Evolutionary conservation across 495 filamentous ascomycete species (phyloP).

Genomic region (Aspergillus taichungensis): DNA sequence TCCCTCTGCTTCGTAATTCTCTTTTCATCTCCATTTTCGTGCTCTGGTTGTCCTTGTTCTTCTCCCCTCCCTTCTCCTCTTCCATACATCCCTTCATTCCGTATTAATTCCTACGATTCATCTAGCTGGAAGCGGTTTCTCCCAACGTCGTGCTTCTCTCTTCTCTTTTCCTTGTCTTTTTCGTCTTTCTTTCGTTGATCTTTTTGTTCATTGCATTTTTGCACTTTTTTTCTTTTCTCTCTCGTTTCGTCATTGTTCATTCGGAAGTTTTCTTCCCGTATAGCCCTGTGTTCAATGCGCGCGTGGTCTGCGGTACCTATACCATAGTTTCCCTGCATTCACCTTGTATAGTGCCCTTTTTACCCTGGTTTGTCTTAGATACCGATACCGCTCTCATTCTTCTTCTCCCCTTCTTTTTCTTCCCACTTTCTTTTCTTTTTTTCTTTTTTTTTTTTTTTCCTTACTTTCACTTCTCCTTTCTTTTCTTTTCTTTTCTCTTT

Average conservation of each 20-base stretch:
- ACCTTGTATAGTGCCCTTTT: too few relatives aligned
- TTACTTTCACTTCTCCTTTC: neutral
- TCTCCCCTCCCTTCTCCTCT: constrained; percentile 4
- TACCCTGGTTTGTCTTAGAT: too few relatives aligned
- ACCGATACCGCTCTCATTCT: neutral
- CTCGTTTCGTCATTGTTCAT: constrained; percentile 5
- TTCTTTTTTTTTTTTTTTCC: neutral
- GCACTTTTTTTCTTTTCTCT: constrained; percentile 11
- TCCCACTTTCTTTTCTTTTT: neutral
- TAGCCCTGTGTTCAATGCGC: neutral
- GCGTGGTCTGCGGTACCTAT: too few relatives aligned
- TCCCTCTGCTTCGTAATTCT: constrained; percentile 8
- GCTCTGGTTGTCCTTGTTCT: constrained; percentile 9
- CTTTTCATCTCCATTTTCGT: constrained; percentile 3
- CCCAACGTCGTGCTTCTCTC: too few relatives aligned
- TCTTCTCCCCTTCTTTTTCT: neutral
- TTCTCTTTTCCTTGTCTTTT: neutral
- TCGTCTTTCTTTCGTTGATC: constrained; percentile 7
- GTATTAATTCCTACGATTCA: constrained; percentile 12
- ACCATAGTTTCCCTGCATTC: neutral
- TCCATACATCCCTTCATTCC: constrained; percentile 9
- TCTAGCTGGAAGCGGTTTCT: too few relatives aligned
- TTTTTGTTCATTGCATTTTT: constrained; percentile 12
- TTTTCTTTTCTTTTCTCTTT: constrained; percentile 1
- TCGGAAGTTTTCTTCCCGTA: neutral